Base-by-base conservation (phyloP, 148 eudicot genomes). In the Rhododendron simsii region DNA sequence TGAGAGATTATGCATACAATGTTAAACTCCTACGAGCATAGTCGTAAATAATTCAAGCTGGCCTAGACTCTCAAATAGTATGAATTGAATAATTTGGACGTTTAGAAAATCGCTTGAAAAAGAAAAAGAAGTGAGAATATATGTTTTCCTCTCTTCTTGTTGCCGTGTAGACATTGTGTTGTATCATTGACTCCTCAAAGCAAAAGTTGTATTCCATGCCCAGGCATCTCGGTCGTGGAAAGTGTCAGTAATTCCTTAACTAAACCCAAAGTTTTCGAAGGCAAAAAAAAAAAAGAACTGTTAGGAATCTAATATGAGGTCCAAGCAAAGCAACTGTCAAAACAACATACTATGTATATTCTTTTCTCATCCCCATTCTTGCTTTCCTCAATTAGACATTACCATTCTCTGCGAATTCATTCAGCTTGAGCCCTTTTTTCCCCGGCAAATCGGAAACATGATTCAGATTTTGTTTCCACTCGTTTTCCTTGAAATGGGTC, bases 391-490 rank as follows among this genome's bases (percentile, higher is more conserved):
- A 61, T n/a, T 2, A 65, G 71, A 26, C 71, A 65, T 23, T 65
- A 10, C 30, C 28, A n/a, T 65, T 65, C 30, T 30, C 71, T 4
- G 6, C 13, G 12, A 65, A n/a, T 65, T n/a, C 28, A 23, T 65
- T 59, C 65, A 21, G 10, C 65, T 50, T 14, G 11, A 45, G 23
- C 3, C 35, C 5, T 26, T 57, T 55, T 50, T 9, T 2, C 20
- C 6, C 18, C 23, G 21, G n/a, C 65, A 14, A 59, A 41, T 35
- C 8, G 39, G 21, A 7, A 65, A 14, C 61, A 86, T 81, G 87
- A 80, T 80, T 21, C 78, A 86, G 39, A 30, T 86, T 10, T 81
- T 86, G 65, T 81, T 81, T 30, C 39, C 69, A n/a, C 61, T 86
- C 0, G 76, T 81, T 9, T 39, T 86, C 28, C 2, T 69, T 5